Evolutionary conservation across 768 basidiomycete species (phyloP).

Genomic region (Rhodotorula diobovata): DNA sequence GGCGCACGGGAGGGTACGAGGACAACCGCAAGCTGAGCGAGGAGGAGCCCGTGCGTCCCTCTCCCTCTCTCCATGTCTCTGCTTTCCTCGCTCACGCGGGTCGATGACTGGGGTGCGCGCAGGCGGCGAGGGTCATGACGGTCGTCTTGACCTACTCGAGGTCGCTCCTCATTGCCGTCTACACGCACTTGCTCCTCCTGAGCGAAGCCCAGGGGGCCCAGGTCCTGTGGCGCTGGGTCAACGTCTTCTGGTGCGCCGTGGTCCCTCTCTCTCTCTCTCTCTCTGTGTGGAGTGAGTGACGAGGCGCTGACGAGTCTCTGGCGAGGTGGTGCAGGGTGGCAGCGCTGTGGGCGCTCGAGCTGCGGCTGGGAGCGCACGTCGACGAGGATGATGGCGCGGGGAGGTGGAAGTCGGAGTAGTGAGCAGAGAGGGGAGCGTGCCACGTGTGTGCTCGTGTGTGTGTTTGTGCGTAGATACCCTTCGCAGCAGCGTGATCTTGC

Average conservation of each 20-base stretch:
- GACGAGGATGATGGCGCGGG: constrained; percentile 6
- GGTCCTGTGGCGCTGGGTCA: constrained; percentile 40
- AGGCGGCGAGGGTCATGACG: constrained; percentile 38
- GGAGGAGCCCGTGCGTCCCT: constrained; percentile 31
- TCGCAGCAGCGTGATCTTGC: background rate
- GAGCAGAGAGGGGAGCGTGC: no score
- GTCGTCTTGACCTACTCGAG: constrained; percentile 39
- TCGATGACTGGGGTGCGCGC: background rate
- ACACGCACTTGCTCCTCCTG: constrained; percentile 37
- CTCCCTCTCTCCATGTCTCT: background rate
- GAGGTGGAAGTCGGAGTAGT: constrained; percentile 18
- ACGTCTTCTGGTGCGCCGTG: constrained; percentile 40
- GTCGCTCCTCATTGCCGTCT: constrained; percentile 33
- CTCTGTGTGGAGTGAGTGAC: no score
- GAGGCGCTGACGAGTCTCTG: no score
- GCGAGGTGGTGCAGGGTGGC: no score
- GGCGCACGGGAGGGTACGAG: constrained; percentile 37
- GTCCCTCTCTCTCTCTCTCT: no score
- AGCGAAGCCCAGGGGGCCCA: constrained; percentile 30
- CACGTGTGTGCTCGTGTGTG: no score
- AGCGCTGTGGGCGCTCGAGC: constrained; percentile 39
- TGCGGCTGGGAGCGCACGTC: constrained; percentile 28
- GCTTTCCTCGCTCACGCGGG: background rate
- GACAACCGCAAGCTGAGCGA: constrained; percentile 30
- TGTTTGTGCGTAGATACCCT: no score